A percentile compares a stretch with the other conserved stretches of the same genome.
phyloP scores from a whole-genome alignment of 176 grass and related monocot species.

The Triticum aestivum region DNA sequence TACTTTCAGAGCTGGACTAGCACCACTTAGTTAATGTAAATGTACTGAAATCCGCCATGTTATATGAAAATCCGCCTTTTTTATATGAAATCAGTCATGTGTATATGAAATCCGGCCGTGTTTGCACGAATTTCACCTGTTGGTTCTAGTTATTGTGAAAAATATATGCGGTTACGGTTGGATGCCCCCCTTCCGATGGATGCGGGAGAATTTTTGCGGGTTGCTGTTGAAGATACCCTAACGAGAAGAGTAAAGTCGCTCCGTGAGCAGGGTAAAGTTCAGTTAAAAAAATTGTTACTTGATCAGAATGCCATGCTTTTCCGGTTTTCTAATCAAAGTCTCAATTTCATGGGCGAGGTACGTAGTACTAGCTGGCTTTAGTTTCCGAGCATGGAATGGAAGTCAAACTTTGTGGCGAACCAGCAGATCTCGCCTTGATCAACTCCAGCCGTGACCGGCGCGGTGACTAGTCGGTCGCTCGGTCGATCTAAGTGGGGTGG shows the following conservation, averaged over 20 bases:
- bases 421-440: slow-evolving; percentile 9
- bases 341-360: not conserved
- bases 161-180: too few species aligned
- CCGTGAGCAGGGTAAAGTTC: not conserved
- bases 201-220: too few species aligned
- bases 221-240: not conserved
- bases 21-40: too few species aligned
- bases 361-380: too few species aligned
- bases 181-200: too few species aligned
- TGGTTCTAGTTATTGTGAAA: too few species aligned
- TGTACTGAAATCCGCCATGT: too few species aligned
- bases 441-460: slow-evolving; percentile 34
- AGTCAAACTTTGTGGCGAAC: slow-evolving; percentile 37
- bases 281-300: not conserved
- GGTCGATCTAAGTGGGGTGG: slow-evolving; percentile 19
- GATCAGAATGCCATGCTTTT: slow-evolving; percentile 1
- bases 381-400: not conserved
- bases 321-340: not conserved
- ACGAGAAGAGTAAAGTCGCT: not conserved
- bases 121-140: too few species aligned
- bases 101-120: too few species aligned
- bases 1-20: too few species aligned
- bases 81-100: too few species aligned
- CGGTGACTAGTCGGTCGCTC: not conserved
- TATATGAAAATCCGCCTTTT: too few species aligned